phyloP scores from a whole-genome alignment of 176 grass and related monocot genomes.

The Cenchrus americanus region DNA sequence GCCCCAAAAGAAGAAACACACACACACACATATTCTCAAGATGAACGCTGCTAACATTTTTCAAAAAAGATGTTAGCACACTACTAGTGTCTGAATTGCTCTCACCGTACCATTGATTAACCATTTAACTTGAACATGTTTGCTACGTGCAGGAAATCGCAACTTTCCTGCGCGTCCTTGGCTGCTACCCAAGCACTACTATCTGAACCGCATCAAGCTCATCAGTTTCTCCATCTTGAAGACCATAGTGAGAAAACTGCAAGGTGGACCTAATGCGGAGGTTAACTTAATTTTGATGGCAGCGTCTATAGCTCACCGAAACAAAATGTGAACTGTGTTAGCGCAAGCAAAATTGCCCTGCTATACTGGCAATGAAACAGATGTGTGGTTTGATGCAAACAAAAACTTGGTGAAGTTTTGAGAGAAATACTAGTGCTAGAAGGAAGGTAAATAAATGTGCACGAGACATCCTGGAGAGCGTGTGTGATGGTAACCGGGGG shows the following conservation, averaged over 20 bases:
- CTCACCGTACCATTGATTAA: not conserved
- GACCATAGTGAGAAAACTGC: not conserved
- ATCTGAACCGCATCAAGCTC: slow-evolving; percentile 15
- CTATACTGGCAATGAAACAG: not conserved
- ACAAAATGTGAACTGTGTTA: not conserved
- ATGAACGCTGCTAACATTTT: not conserved
- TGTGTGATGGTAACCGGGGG: not conserved
- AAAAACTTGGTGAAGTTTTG: not conserved
- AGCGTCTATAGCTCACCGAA: not conserved
- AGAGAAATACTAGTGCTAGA: not conserved
- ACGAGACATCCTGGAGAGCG: not conserved
- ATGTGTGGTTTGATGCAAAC: not conserved
- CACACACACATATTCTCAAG: not conserved
- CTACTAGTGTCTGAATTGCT: not conserved
- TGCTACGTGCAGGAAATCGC: slow-evolving; percentile 48
- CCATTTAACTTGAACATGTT: slow-evolving; percentile 1
- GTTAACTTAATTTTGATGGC: not conserved
- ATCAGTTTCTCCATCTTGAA: slow-evolving; percentile 4
- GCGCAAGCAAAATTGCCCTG: not conserved
- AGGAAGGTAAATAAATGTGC: too few species aligned
- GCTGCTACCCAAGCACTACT: slow-evolving; percentile 52
- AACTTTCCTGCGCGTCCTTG: slow-evolving; percentile 60
- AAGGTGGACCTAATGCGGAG: not conserved
- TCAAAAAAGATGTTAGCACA: not conserved
- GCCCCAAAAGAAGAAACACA: not conserved